These are phyloP conservation scores for Populus simonii DNA, from an alignment of 345 rosid genomes.

Conservation along the genomic window DNA sequence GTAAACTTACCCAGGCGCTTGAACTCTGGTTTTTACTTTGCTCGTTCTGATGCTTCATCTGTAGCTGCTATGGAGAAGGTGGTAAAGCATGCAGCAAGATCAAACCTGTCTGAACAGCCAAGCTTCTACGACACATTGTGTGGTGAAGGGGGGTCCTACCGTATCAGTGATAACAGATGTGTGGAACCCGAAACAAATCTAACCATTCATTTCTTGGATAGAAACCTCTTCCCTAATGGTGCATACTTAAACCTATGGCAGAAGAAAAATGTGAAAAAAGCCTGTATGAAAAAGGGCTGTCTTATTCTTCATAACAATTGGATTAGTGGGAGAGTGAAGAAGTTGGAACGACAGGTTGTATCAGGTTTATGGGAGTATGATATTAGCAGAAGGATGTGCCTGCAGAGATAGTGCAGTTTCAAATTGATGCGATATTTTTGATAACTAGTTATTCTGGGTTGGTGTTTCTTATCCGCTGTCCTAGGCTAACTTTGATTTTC, in stretches of 20 bases:
- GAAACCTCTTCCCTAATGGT: conserved; percentile 87
- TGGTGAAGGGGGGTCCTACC: conserved; percentile 70
- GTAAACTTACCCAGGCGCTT: conserved; percentile 84
- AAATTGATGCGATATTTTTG: neutral
- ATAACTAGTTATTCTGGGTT: conserved; percentile 2
- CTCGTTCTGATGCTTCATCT: conserved; percentile 51
- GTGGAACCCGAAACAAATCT: conserved; percentile 68
- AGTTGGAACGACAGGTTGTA: conserved; percentile 68
- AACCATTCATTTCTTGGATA: conserved; percentile 66
- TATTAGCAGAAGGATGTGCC: conserved; percentile 65
- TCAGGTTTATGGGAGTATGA: conserved; percentile 87
- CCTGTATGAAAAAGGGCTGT: conserved; percentile 58
- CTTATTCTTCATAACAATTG: conserved; percentile 79
- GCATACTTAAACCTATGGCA: conserved; percentile 76
- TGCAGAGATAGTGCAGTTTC: conserved; percentile 27
- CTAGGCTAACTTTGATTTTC: conserved; percentile 23
- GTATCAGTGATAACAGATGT: conserved; percentile 54
- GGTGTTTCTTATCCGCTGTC: neutral
- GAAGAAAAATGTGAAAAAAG: conserved; percentile 46
- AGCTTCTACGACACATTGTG: conserved; percentile 89
- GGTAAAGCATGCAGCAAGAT: conserved; percentile 76
- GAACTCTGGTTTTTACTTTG: conserved; percentile 89
- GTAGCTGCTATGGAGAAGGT: conserved; percentile 83
- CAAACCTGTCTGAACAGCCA: conserved; percentile 84
- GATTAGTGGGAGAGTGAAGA: conserved; percentile 81